phyloP scores from a whole-genome alignment of 352 stramenopile genomes.

The Phytopythium aichiense region DNA sequence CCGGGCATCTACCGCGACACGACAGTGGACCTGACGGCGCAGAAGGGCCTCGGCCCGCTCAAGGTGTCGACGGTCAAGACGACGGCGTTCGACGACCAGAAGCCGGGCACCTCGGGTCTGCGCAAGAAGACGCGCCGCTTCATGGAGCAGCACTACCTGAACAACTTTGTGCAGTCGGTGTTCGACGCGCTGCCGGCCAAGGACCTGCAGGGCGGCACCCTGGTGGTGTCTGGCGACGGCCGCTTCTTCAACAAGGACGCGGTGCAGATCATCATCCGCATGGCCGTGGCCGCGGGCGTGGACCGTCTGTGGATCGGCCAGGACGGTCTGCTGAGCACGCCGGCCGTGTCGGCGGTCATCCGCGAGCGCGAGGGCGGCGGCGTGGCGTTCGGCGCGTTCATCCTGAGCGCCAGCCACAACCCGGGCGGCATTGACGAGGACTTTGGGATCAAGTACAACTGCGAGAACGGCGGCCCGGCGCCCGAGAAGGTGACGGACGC shows the following conservation, averaged over 20 bases:
- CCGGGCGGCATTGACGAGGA: constrained; percentile 97
- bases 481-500: constrained; percentile 96
- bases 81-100: constrained; percentile 92
- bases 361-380: constrained; percentile 91
- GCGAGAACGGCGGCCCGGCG: constrained; percentile 95
- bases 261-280: constrained; percentile 96
- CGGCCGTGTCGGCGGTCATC: constrained; percentile 96
- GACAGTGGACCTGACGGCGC: constrained; percentile 92
- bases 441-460: constrained; percentile 99
- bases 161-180: constrained; percentile 97
- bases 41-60: constrained; percentile 90
- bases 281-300: constrained; percentile 96
- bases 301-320: constrained; percentile 95
- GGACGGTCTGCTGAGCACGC: constrained; percentile 96
- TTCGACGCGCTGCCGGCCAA: constrained; percentile 94
- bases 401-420: constrained; percentile 98
- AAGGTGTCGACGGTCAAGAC: constrained; percentile 86
- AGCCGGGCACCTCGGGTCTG: constrained; percentile 96
- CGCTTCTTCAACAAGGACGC: constrained; percentile 92
- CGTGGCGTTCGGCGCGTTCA: constrained; percentile 94
- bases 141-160: constrained; percentile 97
- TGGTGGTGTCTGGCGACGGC: constrained; percentile 96
- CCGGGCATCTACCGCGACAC: constrained; percentile 93
- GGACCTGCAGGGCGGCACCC: constrained; percentile 92
- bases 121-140: constrained; percentile 99